Evolutionary conservation across 306 rosid species (phyloP), one percentile per base, ranked within the genome.

Genomic region (Lablab purpureus): DNA sequence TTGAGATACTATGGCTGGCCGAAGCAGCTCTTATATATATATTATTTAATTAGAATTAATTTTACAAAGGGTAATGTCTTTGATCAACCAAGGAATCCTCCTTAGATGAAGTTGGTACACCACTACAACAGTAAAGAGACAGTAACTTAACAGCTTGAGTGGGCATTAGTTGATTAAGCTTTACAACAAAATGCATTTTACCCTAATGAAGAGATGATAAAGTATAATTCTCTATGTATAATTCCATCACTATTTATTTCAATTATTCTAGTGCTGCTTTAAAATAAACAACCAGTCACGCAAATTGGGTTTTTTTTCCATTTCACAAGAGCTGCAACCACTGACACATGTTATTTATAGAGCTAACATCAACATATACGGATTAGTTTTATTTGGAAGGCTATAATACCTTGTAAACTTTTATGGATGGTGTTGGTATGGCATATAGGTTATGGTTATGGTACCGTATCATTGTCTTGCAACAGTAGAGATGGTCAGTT

Each of bases 301-400:
- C 22, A 18, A 72, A 77, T 43, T 32, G 7, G 65, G 71, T 28
- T 30, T 19, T 7, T 58, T 34, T 74, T 67, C 10, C 34, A 54
- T 32, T 71, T 28, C 80, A 74, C 58, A 34, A 73, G 68, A 67
- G n/a, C 77, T 58, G 67, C 40, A 28, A 59, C 73, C 8, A 66
- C 67, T 55, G 54, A 78, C 80, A 74, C 63, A 40, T 71, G 83
- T 77, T 54, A 32, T 54, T 77, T 72, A 23, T 45, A 43, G 46
- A 47, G 69, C 52, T 73, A 63, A 72, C 79, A 75, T 19, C 9
- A 22, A 60, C 22, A 19, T 55, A 65, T 12, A 19, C 22, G 19
- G 4, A 34, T 34, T n/a, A 9, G 4, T 63, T 64, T 73, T 46
- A 80, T 72, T 49, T 21, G 10, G 1, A 79, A 52, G 62, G 19